Conservation (phyloP, 2,329 filamentous ascomycete species). For the Lachnellula occidentalis region DNA sequence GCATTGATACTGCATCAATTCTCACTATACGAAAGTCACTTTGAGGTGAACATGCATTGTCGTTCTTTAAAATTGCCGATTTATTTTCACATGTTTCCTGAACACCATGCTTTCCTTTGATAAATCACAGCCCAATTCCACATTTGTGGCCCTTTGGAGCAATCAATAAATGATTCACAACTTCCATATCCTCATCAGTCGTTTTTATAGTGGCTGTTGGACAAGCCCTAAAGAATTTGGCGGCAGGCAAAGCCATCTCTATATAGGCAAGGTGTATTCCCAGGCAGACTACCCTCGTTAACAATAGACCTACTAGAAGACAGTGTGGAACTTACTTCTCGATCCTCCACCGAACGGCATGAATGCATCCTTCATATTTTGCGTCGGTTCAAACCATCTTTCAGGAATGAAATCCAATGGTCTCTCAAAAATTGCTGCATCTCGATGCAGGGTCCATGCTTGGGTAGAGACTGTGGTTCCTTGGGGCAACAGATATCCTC, state of each 20-base stretch:
- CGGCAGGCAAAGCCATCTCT: slow-evolving; percentile 47
- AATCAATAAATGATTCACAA: slow-evolving; percentile 32
- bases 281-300: slow-evolving; percentile 39
- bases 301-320: not conserved
- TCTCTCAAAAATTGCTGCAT: slow-evolving; percentile 31
- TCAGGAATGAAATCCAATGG: slow-evolving; percentile 34
- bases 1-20: not conserved
- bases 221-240: slow-evolving; percentile 47
- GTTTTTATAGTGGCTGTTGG: slow-evolving; percentile 34
- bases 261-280: slow-evolving; percentile 52
- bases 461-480: slow-evolving; percentile 32
- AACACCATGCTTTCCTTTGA: too few species aligned
- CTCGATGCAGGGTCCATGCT: slow-evolving; percentile 35
- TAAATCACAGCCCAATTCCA: not conserved
- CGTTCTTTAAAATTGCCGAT: not conserved
- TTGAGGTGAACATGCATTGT: too few species aligned
- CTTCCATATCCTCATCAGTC: slow-evolving; percentile 34
- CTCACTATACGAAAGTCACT: not conserved
- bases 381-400: slow-evolving; percentile 34
- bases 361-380: slow-evolving; percentile 42
- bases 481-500: slow-evolving; percentile 31
- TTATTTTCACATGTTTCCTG: not conserved
- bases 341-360: slow-evolving; percentile 50
- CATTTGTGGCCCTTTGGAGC: slow-evolving; percentile 17
- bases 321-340: slow-evolving; percentile 31